Conservation (phyloP, 2,329 filamentous ascomycete species). For the Aquanectria penicillioides region DNA sequence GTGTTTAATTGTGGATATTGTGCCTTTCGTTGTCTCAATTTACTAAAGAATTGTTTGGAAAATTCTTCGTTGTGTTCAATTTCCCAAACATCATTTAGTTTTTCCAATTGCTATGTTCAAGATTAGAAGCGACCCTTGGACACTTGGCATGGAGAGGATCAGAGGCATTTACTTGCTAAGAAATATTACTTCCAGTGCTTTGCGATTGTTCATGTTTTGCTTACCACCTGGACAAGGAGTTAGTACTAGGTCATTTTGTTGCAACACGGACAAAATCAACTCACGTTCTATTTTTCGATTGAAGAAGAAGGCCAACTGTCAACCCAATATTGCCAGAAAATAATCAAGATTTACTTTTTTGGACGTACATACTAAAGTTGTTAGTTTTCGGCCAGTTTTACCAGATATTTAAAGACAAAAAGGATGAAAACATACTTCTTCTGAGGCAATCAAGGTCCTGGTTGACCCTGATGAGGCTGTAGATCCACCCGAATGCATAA, state of each 20-base stretch:
- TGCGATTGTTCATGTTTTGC: neutral
- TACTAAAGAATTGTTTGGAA: neutral
- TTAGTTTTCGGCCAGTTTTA: too few relatives aligned
- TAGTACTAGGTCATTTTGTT: neutral
- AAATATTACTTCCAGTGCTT: neutral
- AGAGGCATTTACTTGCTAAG: neutral
- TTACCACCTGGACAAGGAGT: neutral
- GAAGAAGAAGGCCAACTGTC: neutral
- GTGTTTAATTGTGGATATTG: neutral
- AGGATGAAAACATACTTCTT: too few relatives aligned
- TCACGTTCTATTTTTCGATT: constrained; percentile 1
- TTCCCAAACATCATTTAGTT: neutral
- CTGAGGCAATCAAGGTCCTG: too few relatives aligned
- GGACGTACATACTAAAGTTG: neutral
- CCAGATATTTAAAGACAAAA: too few relatives aligned
- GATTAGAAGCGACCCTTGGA: neutral
- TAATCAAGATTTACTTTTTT: neutral
- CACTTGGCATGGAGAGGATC: too few relatives aligned
- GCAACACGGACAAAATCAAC: neutral
- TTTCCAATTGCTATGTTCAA: neutral
- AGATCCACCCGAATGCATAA: too few relatives aligned
- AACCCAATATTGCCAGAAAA: neutral
- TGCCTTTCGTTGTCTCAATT: neutral
- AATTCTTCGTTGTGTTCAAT: neutral
- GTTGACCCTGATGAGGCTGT: too few relatives aligned